Base-by-base conservation (phyloP, 768 basidiomycete species). In the Kwoniella dejecticola region DNA sequence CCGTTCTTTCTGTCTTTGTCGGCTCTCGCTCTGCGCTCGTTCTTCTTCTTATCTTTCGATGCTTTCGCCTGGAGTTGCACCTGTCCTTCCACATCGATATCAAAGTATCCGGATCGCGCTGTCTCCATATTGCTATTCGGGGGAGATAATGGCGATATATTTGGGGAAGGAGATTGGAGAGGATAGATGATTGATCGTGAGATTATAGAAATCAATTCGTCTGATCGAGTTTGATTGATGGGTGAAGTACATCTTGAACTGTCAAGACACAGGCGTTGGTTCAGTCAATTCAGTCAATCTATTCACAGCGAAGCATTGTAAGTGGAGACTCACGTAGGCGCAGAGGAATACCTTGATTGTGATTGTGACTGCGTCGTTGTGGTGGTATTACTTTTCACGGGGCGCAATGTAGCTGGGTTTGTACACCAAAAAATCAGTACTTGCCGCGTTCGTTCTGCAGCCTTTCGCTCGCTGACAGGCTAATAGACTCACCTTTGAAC, bases 191-290 rank as follows among this genome's bases (percentile, higher is more conserved):
- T 26, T 26, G 52, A 53, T 41, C 36, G 17, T 15, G 52, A 53
- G 21, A 41, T 42, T n/a, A 53, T 42, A 11, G 36, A 41, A 3
- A 17, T 19, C 12, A 56, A 21, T 45, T 33, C 45, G 17, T 50
- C 30, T 8, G 48, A 31, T 30, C 48, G 48, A 31, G 48, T 50
- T 31, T 19, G 27, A n/a, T 10, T 11, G 17, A 31, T 50, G 11
- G 48, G 48, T 13, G 48, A 50, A 11, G 48, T 13, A 31, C 30
- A 50, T 50, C 48, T 8, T 50, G 48, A 50, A 6, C 48, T 50
- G 29, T 30, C 15, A 30, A 27, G 26, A 29, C 24, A 26, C 11
- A 24, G 21, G 13, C 4, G 6, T 17, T 48, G 12, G 13, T 27
- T 13, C 46, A 15, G 10, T 26, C 42, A 48, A 29, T 2, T 42